Evolutionary conservation across 2,329 filamentous ascomycete species (phyloP).

Genomic region (Cercospora sp.): DNA sequence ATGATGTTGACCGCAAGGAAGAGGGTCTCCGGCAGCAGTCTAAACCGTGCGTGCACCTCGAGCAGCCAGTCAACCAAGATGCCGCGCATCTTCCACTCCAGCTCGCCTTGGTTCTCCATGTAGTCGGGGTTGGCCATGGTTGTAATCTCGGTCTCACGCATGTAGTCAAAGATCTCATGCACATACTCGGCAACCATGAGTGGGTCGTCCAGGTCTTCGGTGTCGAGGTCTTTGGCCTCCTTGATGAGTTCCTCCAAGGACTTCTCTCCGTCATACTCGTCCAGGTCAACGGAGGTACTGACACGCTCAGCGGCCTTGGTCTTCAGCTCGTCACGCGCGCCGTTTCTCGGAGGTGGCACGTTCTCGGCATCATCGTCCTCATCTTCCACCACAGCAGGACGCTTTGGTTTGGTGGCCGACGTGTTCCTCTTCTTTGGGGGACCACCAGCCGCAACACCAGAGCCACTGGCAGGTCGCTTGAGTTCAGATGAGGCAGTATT

Average conservation of each 20-base stretch:
- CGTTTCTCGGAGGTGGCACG: constrained; percentile 64
- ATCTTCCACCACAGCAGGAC: constrained; percentile 36
- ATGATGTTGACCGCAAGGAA: constrained; percentile 98
- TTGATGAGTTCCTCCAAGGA: constrained; percentile 41
- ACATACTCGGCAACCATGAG: constrained; percentile 98
- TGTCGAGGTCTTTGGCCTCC: constrained; percentile 67
- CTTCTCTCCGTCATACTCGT: constrained; percentile 41
- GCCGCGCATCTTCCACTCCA: constrained; percentile 98
- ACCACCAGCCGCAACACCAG: constrained; percentile 63
- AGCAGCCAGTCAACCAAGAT: constrained; percentile 98
- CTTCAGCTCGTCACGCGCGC: constrained; percentile 43
- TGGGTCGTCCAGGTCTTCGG: constrained; percentile 87
- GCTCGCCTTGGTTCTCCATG: constrained; percentile 89
- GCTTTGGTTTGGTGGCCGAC: constrained; percentile 56
- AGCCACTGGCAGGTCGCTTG: constrained; percentile 73
- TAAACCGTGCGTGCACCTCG: constrained; percentile 95
- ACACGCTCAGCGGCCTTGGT: constrained; percentile 44
- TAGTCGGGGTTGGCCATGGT: constrained; percentile 89
- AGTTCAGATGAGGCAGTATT: constrained; percentile 58
- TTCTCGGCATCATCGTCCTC: constrained; percentile 62
- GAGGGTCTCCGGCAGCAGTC: constrained; percentile 89
- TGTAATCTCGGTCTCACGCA: constrained; percentile 77
- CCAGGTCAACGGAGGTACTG: constrained; percentile 38
- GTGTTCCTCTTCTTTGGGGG: constrained; percentile 68
- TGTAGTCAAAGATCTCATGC: constrained; percentile 94